Evolutionary conservation across 2,329 filamentous ascomycete species (phyloP).

Genomic region (Beauveria rudraprayagi): DNA sequence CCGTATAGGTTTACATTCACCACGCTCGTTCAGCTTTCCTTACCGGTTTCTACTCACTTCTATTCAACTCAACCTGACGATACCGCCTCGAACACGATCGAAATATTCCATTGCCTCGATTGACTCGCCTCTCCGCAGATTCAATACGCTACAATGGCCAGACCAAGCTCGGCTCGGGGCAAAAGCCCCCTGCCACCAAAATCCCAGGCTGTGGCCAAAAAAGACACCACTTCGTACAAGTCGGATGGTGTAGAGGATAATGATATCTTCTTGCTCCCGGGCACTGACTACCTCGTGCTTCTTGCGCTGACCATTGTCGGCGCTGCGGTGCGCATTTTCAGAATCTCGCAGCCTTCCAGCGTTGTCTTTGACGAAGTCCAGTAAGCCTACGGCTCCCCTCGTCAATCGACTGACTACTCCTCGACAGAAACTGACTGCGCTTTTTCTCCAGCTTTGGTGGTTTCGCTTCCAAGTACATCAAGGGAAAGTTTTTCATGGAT

Average conservation of each 20-base stretch:
- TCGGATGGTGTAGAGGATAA: slow-evolving; percentile 79
- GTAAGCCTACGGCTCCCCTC: slow-evolving; percentile 46
- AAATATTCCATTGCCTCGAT: not conserved
- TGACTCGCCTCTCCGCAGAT: not conserved
- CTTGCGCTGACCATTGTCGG: slow-evolving; percentile 66
- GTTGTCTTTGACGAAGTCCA: slow-evolving; percentile 99
- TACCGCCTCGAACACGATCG: not conserved
- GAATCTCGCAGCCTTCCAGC: slow-evolving; percentile 91
- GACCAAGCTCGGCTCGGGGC: slow-evolving; percentile 25
- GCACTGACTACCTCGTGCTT: slow-evolving; percentile 75
- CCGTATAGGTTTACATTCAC: slow-evolving; percentile 13
- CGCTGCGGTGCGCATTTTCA: slow-evolving; percentile 76
- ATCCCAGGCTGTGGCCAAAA: slow-evolving; percentile 27
- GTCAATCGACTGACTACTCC: not conserved
- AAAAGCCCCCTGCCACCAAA: slow-evolving; percentile 28
- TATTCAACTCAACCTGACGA: slow-evolving; percentile 3
- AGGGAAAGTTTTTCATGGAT: slow-evolving; percentile 99
- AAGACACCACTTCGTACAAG: slow-evolving; percentile 50
- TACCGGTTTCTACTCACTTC: not conserved
- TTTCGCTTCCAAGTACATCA: slow-evolving; percentile 98
- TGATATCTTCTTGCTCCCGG: slow-evolving; percentile 81
- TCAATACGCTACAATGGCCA: slow-evolving; percentile 24
- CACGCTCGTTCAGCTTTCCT: slow-evolving; percentile 16
- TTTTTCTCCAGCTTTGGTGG: slow-evolving; percentile 70
- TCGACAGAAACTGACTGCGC: not conserved